Evolutionary conservation across 2,329 filamentous ascomycete genomes (phyloP).

Genomic region (Verticillium nonalfalfae): DNA sequence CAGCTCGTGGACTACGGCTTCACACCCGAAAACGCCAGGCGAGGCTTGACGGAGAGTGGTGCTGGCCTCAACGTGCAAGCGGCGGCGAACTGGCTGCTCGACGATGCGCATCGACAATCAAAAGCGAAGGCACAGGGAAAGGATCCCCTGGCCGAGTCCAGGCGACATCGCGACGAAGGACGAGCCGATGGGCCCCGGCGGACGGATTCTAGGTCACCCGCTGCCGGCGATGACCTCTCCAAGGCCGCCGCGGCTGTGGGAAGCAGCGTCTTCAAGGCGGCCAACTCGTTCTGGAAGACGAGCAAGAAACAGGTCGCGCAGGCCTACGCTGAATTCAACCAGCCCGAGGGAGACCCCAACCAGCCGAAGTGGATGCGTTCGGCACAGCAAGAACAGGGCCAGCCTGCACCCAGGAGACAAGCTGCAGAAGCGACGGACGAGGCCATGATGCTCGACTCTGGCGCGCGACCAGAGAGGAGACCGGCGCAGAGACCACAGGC

Average conservation of each 20-base stretch:
- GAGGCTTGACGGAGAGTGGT: conserved; percentile 74
- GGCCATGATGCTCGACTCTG: conserved; percentile 72
- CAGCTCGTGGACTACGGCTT: conserved; percentile 96
- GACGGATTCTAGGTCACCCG: conserved; percentile 49
- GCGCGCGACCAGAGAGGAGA: conserved; percentile 45
- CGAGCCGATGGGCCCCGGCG: conserved; percentile 13
- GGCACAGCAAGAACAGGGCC: conserved; percentile 40
- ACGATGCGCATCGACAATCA: conserved; percentile 81
- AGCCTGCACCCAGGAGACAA: conserved; percentile 16
- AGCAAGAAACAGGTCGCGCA: conserved; percentile 90
- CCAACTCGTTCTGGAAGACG: conserved; percentile 91
- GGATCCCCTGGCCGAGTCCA: conserved; percentile 34
- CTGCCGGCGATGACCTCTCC: conserved; percentile 62
- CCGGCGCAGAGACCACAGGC: conserved; percentile 21
- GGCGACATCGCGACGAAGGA: conserved; percentile 27
- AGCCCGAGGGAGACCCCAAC: conserved; percentile 56
- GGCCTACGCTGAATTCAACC: conserved; percentile 79
- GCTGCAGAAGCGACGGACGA: conserved; percentile 54
- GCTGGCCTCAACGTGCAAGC: conserved; percentile 75
- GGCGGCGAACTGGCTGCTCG: conserved; percentile 83
- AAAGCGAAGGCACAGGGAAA: conserved; percentile 61
- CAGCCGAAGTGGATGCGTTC: conserved; percentile 97
- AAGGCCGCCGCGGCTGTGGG: conserved; percentile 80
- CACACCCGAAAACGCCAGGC: conserved; percentile 71
- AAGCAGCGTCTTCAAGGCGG: conserved; percentile 82